Evolutionary conservation across 371 early-diverging fungal genomes (phyloP).

Genomic region (Zopfochytrium polystomum): DNA sequence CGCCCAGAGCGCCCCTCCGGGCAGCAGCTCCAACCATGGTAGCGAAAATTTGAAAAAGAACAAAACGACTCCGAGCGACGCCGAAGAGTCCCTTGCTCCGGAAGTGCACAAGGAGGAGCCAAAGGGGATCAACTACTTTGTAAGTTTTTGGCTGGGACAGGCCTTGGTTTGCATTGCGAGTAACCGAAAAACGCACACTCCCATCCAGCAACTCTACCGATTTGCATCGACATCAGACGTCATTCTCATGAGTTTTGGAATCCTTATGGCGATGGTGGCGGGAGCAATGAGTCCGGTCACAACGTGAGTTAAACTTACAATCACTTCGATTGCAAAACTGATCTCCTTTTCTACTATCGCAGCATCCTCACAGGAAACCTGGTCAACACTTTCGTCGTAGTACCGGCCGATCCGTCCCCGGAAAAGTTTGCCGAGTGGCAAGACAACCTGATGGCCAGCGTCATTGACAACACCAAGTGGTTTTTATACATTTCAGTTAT

Average conservation of each 20-base stretch:
- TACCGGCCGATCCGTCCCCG: neutral
- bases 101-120: no score
- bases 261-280: conserved; percentile 9
- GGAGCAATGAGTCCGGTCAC: conserved; percentile 18
- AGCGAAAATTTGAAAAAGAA: no score
- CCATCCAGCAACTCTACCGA: conserved; percentile 17
- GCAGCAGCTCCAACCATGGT: no score
- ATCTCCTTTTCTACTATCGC: no score
- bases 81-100: no score
- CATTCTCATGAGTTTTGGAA: conserved; percentile 14
- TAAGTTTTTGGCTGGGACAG: no score
- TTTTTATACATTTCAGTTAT: conserved; percentile 12
- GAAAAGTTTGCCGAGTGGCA: neutral
- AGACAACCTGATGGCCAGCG: conserved; percentile 3
- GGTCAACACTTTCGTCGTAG: conserved; percentile 23
- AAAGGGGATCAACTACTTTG: no score
- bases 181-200: no score
- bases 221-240: conserved; percentile 8
- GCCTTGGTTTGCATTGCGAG: no score
- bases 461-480: conserved; percentile 5
- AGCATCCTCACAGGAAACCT: conserved; percentile 20
- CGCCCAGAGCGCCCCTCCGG: no score
- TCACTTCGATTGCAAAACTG: neutral
- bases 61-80: no score
- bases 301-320: conserved; percentile 12